A percentile compares a stretch with the other conserved stretches of the same genome.
Conservation (phyloP, 1,284 basidiomycete species). For the Ustilago bromivora region DNA sequence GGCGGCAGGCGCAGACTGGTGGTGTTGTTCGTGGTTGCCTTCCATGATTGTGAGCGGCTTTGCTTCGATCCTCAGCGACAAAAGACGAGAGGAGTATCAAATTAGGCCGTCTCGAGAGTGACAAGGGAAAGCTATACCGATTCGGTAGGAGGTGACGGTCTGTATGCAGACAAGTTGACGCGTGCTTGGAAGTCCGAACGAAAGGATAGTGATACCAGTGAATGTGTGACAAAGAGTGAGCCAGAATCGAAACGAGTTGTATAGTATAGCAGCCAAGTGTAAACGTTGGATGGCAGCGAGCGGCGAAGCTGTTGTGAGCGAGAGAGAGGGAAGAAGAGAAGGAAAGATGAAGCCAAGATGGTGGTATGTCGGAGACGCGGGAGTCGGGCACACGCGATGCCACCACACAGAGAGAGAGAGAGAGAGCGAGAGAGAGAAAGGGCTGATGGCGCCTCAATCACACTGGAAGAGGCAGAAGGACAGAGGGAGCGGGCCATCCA, state of each 20-base stretch:
- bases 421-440: not conserved
- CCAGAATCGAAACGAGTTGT: not conserved
- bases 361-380: conserved; percentile 17
- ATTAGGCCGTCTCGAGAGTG: not conserved
- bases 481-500: conserved; percentile 2
- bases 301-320: not conserved
- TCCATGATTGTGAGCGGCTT: conserved; percentile 14
- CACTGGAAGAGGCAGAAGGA: not conserved
- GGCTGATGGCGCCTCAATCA: too few relatives aligned
- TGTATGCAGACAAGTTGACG: not conserved
- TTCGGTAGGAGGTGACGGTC: not conserved
- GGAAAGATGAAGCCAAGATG: conserved; percentile 2
- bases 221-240: too few relatives aligned
- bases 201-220: not conserved
- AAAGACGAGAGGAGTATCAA: not conserved
- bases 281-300: not conserved
- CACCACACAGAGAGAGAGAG: not conserved
- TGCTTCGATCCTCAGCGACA: too few relatives aligned
- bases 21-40: conserved; percentile 18
- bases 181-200: not conserved
- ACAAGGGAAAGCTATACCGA: not conserved
- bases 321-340: conserved; percentile 2
- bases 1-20: conserved; percentile 24
- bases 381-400: conserved; percentile 21
- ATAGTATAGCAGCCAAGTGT: not conserved